Base-by-base conservation (phyloP, 1,284 basidiomycete species). In the Marasmius sp. region DNA sequence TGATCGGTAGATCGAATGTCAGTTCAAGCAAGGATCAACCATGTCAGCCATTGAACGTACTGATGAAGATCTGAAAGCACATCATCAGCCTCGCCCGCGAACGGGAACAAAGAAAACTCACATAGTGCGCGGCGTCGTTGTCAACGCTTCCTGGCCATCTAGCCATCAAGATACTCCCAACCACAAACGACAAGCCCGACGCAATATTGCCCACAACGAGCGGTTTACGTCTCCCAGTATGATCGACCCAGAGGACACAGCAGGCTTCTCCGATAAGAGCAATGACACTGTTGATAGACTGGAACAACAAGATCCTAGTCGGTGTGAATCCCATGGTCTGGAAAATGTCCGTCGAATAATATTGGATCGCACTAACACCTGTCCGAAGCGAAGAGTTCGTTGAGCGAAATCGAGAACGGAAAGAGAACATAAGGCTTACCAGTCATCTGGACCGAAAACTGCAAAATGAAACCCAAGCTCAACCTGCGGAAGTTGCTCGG, bases 251-350 rank as follows among this genome's bases (percentile, higher is more conserved):
- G 50, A 85, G 69, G 33, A 87, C 75, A 68, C 85, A 87, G 49
- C 80, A 76, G 1, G 75, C 79, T 65, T 87, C 82, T 7, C 84
- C 86, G 54, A 85, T 76, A 39, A 88, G 75, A 4, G 84, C 85
- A 61, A 86, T 82, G 61, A 87, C 75, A 52, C 80, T 83, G 74
- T 86, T 87, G 70, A 87, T 83, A 7, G 80, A 82, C 71, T 87
- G 85, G 70, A 88, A 82, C 33, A 86, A 75, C 20, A 88, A 79
- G 52, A 86, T 81, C 53, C 79, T 78, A 61, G 74, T 80, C 49
- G 80, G 81, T 70, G 70, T 81, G 77, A 77, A 87, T 62, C 77
- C 77, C 77, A 79, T 79, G 75, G 72, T 75, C 36, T 66, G 69
- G 63, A 76, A 76, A 39, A 75, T 75, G 22, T 72, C 74, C 0